Percentiles rank a stretch among this genome's conserved stretches.
Conservation (phyloP, 2,329 filamentous ascomycete genomes). For the Tolypocladium sp. region DNA sequence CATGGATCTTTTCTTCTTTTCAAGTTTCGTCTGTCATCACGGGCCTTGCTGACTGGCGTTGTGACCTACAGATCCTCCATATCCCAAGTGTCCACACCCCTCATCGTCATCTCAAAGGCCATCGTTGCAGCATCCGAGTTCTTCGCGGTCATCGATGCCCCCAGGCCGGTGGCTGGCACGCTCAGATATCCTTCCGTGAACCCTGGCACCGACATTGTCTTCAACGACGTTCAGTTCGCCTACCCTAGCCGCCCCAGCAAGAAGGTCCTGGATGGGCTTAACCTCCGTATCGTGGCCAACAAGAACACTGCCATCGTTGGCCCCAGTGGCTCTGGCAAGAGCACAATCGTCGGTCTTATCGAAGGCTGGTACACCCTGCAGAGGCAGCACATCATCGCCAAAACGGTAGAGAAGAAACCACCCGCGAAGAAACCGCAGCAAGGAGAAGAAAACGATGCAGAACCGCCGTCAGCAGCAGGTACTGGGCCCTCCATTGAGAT, state of each 20-base stretch:
- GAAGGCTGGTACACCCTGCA: slow-evolving; percentile 63
- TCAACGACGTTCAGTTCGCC: slow-evolving; percentile 59
- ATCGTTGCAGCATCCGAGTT: slow-evolving; percentile 49
- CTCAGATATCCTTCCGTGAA: slow-evolving; percentile 26
- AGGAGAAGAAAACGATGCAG: slow-evolving; percentile 16
- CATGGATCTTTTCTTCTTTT: slow-evolving; percentile 19
- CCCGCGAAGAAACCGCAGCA: slow-evolving; percentile 25
- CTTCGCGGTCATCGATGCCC: slow-evolving; percentile 44
- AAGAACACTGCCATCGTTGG: slow-evolving; percentile 68
- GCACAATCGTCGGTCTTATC: slow-evolving; percentile 61
- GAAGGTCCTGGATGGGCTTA: slow-evolving; percentile 51
- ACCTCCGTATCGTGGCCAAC: slow-evolving; percentile 49
- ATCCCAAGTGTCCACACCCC: slow-evolving; percentile 41
- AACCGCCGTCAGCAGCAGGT: slow-evolving; percentile 5
- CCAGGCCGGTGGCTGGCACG: slow-evolving; percentile 23
- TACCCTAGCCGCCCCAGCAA: slow-evolving; percentile 60
- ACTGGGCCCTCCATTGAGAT: no score
- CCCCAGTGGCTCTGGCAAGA: slow-evolving; percentile 64
- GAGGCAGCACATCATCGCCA: slow-evolving; percentile 36
- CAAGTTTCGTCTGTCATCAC: slow-evolving; percentile 16
- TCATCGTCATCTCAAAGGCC: slow-evolving; percentile 49
- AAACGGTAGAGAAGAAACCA: slow-evolving; percentile 37
- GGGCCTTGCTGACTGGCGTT: no score
- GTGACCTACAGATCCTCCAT: no score
- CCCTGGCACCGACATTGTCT: slow-evolving; percentile 23